Conservation (phyloP, 331 rosid genomes). For the Quercus phellos region DNA sequence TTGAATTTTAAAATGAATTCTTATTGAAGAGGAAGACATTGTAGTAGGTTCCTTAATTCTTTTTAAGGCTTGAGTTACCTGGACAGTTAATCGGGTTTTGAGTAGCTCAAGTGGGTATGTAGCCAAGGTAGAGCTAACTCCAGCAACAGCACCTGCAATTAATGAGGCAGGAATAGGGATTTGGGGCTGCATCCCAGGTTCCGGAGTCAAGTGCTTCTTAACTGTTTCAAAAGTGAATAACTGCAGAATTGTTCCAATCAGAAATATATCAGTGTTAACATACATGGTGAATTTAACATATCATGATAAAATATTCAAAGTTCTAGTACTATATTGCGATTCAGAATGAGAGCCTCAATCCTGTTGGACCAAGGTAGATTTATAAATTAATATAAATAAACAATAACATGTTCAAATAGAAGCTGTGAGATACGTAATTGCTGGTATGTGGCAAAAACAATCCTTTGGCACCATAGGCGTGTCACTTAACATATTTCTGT, state of each 20-base stretch:
- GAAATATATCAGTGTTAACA: neutral
- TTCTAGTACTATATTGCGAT: too few species aligned
- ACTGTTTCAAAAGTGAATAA: constrained; percentile 69
- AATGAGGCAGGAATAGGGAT: constrained; percentile 56
- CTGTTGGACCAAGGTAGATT: neutral
- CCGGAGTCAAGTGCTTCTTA: constrained; percentile 44
- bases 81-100: constrained; percentile 71
- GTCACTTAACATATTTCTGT: neutral
- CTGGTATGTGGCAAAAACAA: neutral
- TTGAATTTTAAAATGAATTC: neutral
- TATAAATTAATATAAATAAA: neutral
- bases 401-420: neutral
- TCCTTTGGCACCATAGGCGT: neutral
- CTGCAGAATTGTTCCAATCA: constrained; percentile 40
- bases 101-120: constrained; percentile 86
- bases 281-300: neutral
- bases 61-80: constrained; percentile 31
- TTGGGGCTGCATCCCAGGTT: constrained; percentile 46
- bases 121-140: constrained; percentile 68
- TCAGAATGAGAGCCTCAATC: too few species aligned
- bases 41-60: neutral
- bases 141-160: constrained; percentile 75
- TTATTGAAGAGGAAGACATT: neutral
- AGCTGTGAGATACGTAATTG: too few species aligned
- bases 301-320: neutral